Evolutionary conservation across 768 basidiomycete species (phyloP).

Genomic region (Fistulinella prunicolor): DNA sequence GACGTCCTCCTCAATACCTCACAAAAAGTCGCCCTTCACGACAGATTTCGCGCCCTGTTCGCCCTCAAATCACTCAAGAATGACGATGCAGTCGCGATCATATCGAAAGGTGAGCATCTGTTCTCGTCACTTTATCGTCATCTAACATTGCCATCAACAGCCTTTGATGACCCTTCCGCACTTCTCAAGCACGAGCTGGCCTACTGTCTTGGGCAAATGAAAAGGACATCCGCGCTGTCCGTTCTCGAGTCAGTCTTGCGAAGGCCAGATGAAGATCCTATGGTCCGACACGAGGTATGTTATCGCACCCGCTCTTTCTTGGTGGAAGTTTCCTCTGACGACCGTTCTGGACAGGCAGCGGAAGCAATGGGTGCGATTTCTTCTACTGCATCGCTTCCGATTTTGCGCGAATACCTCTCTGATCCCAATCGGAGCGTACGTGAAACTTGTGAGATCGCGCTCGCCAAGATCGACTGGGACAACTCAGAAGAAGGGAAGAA

Average conservation of each 20-base stretch:
- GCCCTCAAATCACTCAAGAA: conserved; percentile 81
- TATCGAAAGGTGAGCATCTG: conserved; percentile 67
- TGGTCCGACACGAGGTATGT: conserved; percentile 95
- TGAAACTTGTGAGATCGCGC: conserved; percentile 97
- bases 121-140: conserved; percentile 3
- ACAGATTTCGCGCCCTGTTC: conserved; percentile 88
- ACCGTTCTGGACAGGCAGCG: conserved; percentile 64
- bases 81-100: conserved; percentile 78
- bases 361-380: conserved; percentile 98
- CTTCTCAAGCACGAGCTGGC: conserved; percentile 96
- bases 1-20: conserved; percentile 74
- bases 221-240: conserved; percentile 67
- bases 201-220: conserved; percentile 94
- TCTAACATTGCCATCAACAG: conserved; percentile 38
- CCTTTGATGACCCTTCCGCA: conserved; percentile 82
- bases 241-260: conserved; percentile 74
- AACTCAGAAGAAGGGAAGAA: conserved; percentile 67
- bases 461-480: conserved; percentile 94
- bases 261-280: conserved; percentile 74
- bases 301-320: too few relatives aligned
- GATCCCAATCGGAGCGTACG: conserved; percentile 76
- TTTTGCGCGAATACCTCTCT: conserved; percentile 66
- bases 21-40: conserved; percentile 73
- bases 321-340: conserved; percentile 4
- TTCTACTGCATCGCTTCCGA: conserved; percentile 54